Conservation (phyloP, 1,139 yeast genomes). For the Hansenula sp. region DNA sequence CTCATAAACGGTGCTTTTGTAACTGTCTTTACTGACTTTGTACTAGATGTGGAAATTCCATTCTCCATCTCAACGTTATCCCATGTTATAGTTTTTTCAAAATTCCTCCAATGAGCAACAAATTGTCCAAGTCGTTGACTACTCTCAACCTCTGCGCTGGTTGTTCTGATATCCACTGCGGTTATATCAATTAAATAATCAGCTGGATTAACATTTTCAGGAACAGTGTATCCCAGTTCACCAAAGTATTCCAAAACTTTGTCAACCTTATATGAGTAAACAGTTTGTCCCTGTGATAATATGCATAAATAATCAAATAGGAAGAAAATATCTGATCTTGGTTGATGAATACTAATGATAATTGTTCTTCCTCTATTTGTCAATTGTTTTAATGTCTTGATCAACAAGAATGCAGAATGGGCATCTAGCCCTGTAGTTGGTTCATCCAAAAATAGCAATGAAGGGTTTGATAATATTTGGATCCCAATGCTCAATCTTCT, state of each 20-base stretch:
- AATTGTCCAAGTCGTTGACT: constrained; percentile 40
- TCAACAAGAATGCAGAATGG: constrained; percentile 63
- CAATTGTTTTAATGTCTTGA: constrained; percentile 54
- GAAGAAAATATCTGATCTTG: constrained; percentile 67
- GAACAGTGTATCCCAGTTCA: constrained; percentile 40
- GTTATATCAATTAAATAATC: constrained; percentile 68
- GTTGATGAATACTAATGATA: constrained; percentile 79
- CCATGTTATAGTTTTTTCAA: constrained; percentile 7
- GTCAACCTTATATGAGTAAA: constrained; percentile 51
- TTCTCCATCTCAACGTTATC: background rate
- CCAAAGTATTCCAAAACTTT: constrained; percentile 49
- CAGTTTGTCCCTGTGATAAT: constrained; percentile 61
- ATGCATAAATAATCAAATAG: constrained; percentile 69
- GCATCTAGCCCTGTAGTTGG: constrained; percentile 91
- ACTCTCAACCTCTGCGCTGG: constrained; percentile 40
- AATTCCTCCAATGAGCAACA: constrained; percentile 44
- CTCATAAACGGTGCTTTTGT: constrained; percentile 34
- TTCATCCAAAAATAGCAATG: constrained; percentile 75
- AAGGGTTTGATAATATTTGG: constrained; percentile 72
- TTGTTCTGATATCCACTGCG: constrained; percentile 54
- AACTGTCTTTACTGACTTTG: background rate
- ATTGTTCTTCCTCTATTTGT: constrained; percentile 67
- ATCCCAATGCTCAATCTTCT: constrained; percentile 74
- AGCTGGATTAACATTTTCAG: constrained; percentile 49
- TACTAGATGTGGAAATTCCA: background rate